Evolutionary conservation across 495 filamentous ascomycete genomes (phyloP).

Genomic region (Neurospora intermedia): DNA sequence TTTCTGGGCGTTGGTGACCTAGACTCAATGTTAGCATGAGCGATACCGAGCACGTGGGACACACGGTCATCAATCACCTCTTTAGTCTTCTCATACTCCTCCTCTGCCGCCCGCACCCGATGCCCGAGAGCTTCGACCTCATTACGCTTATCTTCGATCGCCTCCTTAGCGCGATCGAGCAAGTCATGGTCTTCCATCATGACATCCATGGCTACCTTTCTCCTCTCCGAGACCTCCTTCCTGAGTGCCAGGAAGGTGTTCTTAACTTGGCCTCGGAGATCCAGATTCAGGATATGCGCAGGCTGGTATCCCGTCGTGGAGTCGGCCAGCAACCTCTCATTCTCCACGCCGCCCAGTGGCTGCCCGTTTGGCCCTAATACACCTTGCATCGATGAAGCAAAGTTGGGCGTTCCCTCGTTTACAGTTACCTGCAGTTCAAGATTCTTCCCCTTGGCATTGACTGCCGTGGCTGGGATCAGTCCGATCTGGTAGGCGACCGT

Average conservation of each 20-base stretch:
- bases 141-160: conserved; percentile 82
- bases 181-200: conserved; percentile 87
- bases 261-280: conserved; percentile 73
- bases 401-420: conserved; percentile 55
- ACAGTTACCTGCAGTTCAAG: conserved; percentile 70
- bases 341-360: conserved; percentile 41
- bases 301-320: conserved; percentile 78
- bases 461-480: conserved; percentile 71
- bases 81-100: conserved; percentile 88
- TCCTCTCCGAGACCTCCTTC: conserved; percentile 79
- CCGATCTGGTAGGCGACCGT: conserved; percentile 86
- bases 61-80: conserved; percentile 39
- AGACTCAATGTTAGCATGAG: conserved; percentile 1
- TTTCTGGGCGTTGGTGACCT: conserved; percentile 74
- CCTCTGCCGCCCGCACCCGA: conserved; percentile 69
- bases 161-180: conserved; percentile 85
- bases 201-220: conserved; percentile 68
- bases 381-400: conserved; percentile 40
- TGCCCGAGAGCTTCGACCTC: conserved; percentile 92
- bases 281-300: conserved; percentile 72
- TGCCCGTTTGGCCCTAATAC: conserved; percentile 24
- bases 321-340: conserved; percentile 65
- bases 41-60: not conserved
- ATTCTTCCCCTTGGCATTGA: conserved; percentile 72
- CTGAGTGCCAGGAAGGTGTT: conserved; percentile 63